Conservation (phyloP, 2,329 filamentous ascomycete genomes). For the Fusarium nisikadoi region DNA sequence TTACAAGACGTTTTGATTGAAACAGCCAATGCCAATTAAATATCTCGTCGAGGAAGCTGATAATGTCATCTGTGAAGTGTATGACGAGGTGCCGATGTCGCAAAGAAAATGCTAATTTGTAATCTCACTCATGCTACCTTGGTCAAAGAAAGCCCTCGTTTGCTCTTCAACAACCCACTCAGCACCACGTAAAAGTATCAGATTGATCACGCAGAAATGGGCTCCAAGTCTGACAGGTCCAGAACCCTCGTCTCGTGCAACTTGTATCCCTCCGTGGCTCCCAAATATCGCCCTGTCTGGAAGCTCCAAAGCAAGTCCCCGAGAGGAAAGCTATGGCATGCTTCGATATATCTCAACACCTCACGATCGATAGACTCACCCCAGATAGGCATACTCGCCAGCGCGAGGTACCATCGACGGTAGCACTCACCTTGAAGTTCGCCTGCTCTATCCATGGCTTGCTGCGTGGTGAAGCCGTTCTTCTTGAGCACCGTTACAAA, state of each 20-base stretch:
- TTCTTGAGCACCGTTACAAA: neutral
- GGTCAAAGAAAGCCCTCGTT: neutral
- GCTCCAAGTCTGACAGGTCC: neutral
- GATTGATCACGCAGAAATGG: neutral
- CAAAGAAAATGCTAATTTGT: neutral
- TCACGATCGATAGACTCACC: neutral
- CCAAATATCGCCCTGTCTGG: neutral
- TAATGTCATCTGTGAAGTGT: neutral
- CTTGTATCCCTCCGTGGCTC: neutral
- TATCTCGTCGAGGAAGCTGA: neutral
- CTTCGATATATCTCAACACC: neutral
- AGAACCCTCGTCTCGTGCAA: neutral
- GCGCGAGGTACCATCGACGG: rapidly evolving
- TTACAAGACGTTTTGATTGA: neutral
- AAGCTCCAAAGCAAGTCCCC: neutral
- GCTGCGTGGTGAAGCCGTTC: neutral
- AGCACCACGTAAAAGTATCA: neutral
- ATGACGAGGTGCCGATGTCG: neutral
- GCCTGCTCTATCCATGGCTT: neutral
- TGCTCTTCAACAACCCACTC: neutral
- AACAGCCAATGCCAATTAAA: neutral
- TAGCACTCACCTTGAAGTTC: neutral
- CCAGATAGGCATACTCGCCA: neutral
- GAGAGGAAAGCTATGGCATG: neutral
- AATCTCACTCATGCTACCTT: neutral